These are phyloP conservation scores for Globisporangium recalcitrans DNA, from an alignment of 352 stramenopile genomes.

Conservation along the genomic window DNA sequence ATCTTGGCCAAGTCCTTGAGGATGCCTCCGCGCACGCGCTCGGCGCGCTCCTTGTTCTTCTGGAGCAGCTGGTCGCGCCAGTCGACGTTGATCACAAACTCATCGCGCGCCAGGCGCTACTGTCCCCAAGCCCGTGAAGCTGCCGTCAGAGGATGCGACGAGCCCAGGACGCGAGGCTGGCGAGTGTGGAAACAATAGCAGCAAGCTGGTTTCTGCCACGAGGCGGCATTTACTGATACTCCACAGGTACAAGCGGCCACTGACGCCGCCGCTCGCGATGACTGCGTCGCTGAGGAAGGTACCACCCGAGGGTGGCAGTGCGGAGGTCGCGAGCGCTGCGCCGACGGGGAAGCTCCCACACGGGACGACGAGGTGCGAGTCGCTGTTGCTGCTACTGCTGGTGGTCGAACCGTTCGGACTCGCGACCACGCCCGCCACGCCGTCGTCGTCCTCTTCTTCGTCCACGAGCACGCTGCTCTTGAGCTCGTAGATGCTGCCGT, in stretches of 20 bases:
- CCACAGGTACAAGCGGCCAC: slow-evolving; percentile 48
- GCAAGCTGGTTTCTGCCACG: slow-evolving; percentile 33
- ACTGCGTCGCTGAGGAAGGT: slow-evolving; percentile 37
- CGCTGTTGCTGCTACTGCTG: no score
- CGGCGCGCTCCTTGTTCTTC: slow-evolving; percentile 46
- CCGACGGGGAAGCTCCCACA: slow-evolving; percentile 52
- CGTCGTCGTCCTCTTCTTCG: slow-evolving; percentile 58
- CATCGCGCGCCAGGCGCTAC: slow-evolving; percentile 56
- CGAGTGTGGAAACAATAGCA: slow-evolving; percentile 29
- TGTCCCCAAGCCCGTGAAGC: neutral
- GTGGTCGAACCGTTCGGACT: slow-evolving; percentile 1
- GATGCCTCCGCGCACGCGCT: slow-evolving; percentile 65
- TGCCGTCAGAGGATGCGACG: neutral
- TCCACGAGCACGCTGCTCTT: slow-evolving; percentile 44
- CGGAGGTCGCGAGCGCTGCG: slow-evolving; percentile 34
- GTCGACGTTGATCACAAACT: slow-evolving; percentile 88
- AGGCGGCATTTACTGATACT: slow-evolving; percentile 39
- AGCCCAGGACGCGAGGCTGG: neutral
- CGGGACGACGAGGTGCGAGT: slow-evolving; percentile 31
- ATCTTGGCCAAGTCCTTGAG: slow-evolving; percentile 65
- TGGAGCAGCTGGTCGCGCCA: slow-evolving; percentile 54
- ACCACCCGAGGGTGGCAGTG: slow-evolving; percentile 54
- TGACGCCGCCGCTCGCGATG: slow-evolving; percentile 46
- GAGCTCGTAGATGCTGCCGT: slow-evolving; percentile 60
- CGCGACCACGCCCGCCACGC: neutral